Evolutionary conservation across 345 rosid genomes (phyloP).

Genomic region (Brassica carinata): DNA sequence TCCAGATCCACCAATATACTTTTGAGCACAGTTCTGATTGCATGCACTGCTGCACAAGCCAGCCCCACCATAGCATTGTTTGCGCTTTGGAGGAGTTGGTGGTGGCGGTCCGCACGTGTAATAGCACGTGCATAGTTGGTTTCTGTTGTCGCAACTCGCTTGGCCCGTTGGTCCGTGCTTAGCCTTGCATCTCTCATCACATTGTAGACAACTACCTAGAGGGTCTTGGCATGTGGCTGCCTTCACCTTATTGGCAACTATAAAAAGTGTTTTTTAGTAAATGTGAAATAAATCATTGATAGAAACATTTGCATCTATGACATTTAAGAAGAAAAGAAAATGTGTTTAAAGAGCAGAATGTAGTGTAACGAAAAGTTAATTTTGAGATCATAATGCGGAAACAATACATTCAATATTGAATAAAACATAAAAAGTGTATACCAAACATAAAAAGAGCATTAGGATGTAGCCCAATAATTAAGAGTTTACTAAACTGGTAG

Average conservation of each 20-base stretch:
- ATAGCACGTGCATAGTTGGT: slow-evolving; percentile 1
- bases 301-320: background rate
- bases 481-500: background rate
- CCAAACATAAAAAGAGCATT: background rate
- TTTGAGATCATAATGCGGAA: background rate
- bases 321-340: background rate
- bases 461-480: background rate
- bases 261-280: background rate
- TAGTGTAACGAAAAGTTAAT: background rate
- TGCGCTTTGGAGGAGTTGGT: background rate
- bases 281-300: background rate
- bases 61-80: slow-evolving; percentile 14
- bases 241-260: background rate
- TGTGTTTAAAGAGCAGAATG: background rate
- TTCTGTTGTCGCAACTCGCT: background rate
- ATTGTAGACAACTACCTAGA: background rate
- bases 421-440: background rate
- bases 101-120: slow-evolving; percentile 4
- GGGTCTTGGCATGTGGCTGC: background rate
- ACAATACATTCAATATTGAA: background rate
- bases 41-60: slow-evolving; percentile 6
- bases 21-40: slow-evolving; percentile 12
- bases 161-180: slow-evolving; percentile 4
- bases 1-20: slow-evolving; percentile 18
- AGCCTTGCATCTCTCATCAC: slow-evolving; percentile 26